Evolutionary conservation across 1,284 basidiomycete genomes (phyloP).

Genomic region (Anthracocystis walkeri): DNA sequence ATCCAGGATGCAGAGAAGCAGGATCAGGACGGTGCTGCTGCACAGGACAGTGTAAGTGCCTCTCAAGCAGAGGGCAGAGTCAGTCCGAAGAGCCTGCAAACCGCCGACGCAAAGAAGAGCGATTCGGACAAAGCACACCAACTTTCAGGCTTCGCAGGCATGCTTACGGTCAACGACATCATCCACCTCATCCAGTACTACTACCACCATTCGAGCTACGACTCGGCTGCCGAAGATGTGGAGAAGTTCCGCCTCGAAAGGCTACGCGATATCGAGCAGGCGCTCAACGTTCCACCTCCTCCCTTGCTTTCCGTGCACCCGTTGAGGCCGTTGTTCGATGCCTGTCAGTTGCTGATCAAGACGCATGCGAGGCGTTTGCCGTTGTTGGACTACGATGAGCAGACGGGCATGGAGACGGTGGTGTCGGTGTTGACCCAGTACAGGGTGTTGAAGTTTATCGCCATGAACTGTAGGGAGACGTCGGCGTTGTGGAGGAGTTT

Average conservation of each 20-base stretch:
- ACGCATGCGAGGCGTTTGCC: slow-evolving; percentile 95
- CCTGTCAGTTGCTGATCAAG: slow-evolving; percentile 88
- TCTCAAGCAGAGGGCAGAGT: slow-evolving; percentile 6
- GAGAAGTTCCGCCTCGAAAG: slow-evolving; percentile 89
- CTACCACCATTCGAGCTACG: slow-evolving; percentile 74
- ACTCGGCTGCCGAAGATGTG: slow-evolving; percentile 87
- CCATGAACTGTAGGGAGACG: slow-evolving; percentile 79
- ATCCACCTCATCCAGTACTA: slow-evolving; percentile 69
- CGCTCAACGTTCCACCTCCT: slow-evolving; percentile 89
- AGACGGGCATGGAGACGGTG: slow-evolving; percentile 94
- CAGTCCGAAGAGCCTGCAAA: slow-evolving; percentile 24
- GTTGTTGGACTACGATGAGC: slow-evolving; percentile 90
- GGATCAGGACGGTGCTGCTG: background rate
- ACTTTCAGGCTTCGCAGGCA: slow-evolving; percentile 65
- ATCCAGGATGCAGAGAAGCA: slow-evolving; percentile 5
- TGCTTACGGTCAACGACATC: slow-evolving; percentile 69
- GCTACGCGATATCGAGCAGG: slow-evolving; percentile 84
- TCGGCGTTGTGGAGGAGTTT: slow-evolving; percentile 76
- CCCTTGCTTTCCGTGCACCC: slow-evolving; percentile 92
- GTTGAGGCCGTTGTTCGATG: slow-evolving; percentile 84
- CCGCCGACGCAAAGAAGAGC: slow-evolving; percentile 7
- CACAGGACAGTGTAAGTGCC: background rate
- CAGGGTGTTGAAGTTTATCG: slow-evolving; percentile 96
- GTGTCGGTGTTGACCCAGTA: slow-evolving; percentile 97
- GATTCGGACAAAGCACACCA: slow-evolving; percentile 28